Evolutionary conservation across 1,284 basidiomycete genomes (phyloP).

Genomic region (Cutaneotrichosporon sp.): DNA sequence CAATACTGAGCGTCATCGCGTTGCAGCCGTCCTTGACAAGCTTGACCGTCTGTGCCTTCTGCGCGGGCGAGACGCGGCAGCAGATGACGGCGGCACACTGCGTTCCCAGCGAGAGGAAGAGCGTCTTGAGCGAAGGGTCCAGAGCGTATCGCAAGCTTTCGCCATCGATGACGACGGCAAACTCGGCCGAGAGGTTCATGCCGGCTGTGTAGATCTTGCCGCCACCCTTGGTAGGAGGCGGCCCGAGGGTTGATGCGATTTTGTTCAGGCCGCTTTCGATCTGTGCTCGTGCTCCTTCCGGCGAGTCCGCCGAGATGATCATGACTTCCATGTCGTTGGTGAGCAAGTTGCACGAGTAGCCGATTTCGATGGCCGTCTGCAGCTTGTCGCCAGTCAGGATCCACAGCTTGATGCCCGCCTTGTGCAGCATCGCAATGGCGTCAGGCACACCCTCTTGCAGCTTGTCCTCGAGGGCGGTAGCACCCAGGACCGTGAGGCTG

Average conservation of each 20-base stretch:
- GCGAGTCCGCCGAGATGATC: conserved; percentile 85
- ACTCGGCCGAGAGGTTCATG: conserved; percentile 55
- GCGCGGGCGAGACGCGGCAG: conserved; percentile 92
- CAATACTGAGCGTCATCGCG: conserved; percentile 95
- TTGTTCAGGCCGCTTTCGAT: conserved; percentile 93
- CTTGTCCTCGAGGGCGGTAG: conserved; percentile 95
- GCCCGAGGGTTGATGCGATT: conserved; percentile 73
- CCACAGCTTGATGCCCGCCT: conserved; percentile 96
- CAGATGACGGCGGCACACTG: conserved; percentile 97
- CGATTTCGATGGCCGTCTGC: conserved; percentile 96
- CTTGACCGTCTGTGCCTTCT: conserved; percentile 87
- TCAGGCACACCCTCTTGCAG: conserved; percentile 95
- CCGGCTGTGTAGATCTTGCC: conserved; percentile 39
- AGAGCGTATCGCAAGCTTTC: conserved; percentile 85
- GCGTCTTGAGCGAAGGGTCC: conserved; percentile 69
- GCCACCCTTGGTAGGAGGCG: conserved; percentile 43
- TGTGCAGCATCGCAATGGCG: conserved; percentile 86
- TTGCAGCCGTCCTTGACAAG: conserved; percentile 91
- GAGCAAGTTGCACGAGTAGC: conserved; percentile 86
- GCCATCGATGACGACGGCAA: conserved; percentile 95
- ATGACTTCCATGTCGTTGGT: conserved; percentile 88
- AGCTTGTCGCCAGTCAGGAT: conserved; percentile 78
- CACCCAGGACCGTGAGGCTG: conserved; percentile 78
- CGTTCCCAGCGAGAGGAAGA: conserved; percentile 89
- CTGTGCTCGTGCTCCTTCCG: conserved; percentile 73